A percentile compares a stretch with the other conserved stretches of the same genome.
phyloP scores from a whole-genome alignment of 257 asterid species.

The Handroanthus guayacan region DNA sequence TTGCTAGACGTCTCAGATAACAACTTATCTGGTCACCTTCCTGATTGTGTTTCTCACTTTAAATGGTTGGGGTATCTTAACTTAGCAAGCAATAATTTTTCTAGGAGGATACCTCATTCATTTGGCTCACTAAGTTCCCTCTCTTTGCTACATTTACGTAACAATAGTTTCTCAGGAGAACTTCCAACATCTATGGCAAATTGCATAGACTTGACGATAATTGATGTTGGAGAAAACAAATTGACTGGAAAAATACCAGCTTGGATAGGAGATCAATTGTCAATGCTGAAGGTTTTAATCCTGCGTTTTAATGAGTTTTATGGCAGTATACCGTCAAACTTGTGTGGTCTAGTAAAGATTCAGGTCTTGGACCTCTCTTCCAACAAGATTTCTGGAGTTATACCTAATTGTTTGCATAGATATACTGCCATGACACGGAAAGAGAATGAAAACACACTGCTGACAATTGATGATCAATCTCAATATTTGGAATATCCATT shows the following conservation, averaged over 20 bases:
- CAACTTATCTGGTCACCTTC: not conserved
- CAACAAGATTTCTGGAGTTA: conserved; percentile 32
- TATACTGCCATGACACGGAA: conserved; percentile 10
- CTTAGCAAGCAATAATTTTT: conserved; percentile 24
- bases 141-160: not conserved
- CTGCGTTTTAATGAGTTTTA: not conserved
- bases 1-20: conserved; percentile 17
- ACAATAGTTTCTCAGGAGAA: conserved; percentile 33
- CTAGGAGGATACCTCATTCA: conserved; percentile 4
- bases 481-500: too few relatives aligned
- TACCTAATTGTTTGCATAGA: conserved; percentile 28
- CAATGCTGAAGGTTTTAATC: not conserved
- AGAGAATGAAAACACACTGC: not conserved
- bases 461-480: too few relatives aligned
- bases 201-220: not conserved
- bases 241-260: conserved; percentile 25
- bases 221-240: conserved; percentile 19
- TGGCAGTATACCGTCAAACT: conserved; percentile 23
- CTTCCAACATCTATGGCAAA: conserved; percentile 35
- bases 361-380: conserved; percentile 37
- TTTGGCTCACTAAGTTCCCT: not conserved
- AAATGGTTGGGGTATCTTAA: not conserved
- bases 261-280: conserved; percentile 25
- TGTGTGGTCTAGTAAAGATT: conserved; percentile 11
- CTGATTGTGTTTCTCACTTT: not conserved